Percentiles rank a stretch among this genome's conserved stretches.
phyloP scores from a whole-genome alignment of 257 asterid species.

The Hygrophila difformis region DNA sequence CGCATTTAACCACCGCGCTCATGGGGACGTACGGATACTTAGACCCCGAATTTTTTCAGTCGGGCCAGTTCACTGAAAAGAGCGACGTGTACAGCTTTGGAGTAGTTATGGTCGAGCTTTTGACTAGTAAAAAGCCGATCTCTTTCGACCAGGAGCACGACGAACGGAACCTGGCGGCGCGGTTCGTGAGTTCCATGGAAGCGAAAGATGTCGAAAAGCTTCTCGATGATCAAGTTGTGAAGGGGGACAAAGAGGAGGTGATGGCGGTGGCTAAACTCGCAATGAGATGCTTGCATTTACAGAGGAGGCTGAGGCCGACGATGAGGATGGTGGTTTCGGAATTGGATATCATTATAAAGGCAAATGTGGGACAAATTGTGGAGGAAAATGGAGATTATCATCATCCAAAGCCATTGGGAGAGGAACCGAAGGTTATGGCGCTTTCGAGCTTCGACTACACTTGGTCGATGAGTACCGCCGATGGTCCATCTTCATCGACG shows the following conservation, averaged over 20 bases:
- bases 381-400: too few species aligned
- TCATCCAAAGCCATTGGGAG: too few species aligned
- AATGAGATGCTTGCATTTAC: neutral
- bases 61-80: too few species aligned
- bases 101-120: neutral
- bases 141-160: too few species aligned
- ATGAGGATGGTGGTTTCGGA: too few species aligned
- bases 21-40: conserved; percentile 11
- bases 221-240: neutral
- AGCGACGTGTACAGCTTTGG: too few species aligned
- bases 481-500: too few species aligned
- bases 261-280: neutral
- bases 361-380: too few species aligned
- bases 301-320: neutral
- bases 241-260: neutral
- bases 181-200: neutral
- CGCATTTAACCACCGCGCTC: conserved; percentile 7
- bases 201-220: neutral
- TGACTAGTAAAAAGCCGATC: conserved; percentile 2
- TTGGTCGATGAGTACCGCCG: too few species aligned
- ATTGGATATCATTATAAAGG: too few species aligned
- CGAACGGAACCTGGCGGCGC: neutral
- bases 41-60: conserved; percentile 10
- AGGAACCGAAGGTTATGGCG: too few species aligned
- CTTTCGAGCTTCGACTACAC: too few species aligned